A percentile compares a stretch with the other conserved stretches of the same genome.
Conservation (phyloP, 2,329 filamentous ascomycete genomes). For the Alternaria alternata region DNA sequence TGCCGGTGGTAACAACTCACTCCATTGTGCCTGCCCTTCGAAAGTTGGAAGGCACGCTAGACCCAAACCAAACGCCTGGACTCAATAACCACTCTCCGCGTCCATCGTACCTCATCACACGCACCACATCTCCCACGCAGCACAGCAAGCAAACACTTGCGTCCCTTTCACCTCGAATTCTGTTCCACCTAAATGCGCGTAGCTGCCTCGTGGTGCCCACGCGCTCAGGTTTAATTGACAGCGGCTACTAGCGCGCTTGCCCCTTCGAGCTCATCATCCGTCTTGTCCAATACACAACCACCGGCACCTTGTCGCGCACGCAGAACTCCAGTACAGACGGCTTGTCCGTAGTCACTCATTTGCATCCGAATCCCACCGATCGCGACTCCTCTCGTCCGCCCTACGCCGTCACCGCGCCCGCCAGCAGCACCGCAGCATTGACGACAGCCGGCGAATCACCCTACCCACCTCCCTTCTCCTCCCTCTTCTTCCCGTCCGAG, state of each 20-base stretch:
- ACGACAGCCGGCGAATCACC: slow-evolving; percentile 62
- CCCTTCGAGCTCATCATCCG: slow-evolving; percentile 36
- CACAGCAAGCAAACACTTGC: slow-evolving; percentile 24
- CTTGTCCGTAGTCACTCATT: slow-evolving; percentile 57
- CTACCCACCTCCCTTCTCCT: slow-evolving; percentile 69
- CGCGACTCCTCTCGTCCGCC: slow-evolving; percentile 37
- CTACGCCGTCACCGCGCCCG: slow-evolving; percentile 41
- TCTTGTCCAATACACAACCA: slow-evolving; percentile 32
- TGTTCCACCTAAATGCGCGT: slow-evolving; percentile 36
- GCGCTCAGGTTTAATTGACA: slow-evolving; percentile 38
- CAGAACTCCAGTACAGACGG: slow-evolving; percentile 52
- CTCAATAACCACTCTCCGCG: slow-evolving; percentile 24
- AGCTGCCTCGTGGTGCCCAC: slow-evolving; percentile 33
- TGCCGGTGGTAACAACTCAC: slow-evolving; percentile 18
- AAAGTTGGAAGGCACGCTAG: slow-evolving; percentile 30
- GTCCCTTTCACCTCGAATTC: slow-evolving; percentile 16
- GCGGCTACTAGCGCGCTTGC: slow-evolving; percentile 38
- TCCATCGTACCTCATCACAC: slow-evolving; percentile 27
- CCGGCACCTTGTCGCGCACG: slow-evolving; percentile 56
- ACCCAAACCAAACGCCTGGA: slow-evolving; percentile 24
- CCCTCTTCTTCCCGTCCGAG: slow-evolving; percentile 65
- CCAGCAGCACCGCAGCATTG: slow-evolving; percentile 47
- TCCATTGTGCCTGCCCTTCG: slow-evolving; percentile 13
- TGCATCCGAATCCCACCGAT: slow-evolving; percentile 41
- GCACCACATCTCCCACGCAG: slow-evolving; percentile 19